These are phyloP conservation scores for Suillus plorans DNA, from an alignment of 768 basidiomycete genomes.

Conservation along the genomic window DNA sequence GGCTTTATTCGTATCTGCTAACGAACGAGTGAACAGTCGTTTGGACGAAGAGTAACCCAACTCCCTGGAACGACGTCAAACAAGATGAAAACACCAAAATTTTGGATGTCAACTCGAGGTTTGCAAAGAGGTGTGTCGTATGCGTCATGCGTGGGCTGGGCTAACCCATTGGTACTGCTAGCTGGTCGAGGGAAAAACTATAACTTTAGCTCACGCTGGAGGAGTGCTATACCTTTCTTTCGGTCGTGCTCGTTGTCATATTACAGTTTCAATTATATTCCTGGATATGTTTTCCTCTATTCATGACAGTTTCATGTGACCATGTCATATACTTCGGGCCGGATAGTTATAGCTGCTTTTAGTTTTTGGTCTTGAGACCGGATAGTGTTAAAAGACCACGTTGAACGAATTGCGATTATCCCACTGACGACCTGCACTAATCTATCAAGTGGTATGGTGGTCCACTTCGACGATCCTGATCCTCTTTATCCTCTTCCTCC, in stretches of 20 bases:
- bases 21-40: constrained; percentile 38
- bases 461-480: constrained; percentile 41
- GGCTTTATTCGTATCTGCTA: constrained; percentile 10
- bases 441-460: constrained; percentile 33
- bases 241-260: constrained; percentile 13
- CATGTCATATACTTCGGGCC: neutral
- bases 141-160: neutral
- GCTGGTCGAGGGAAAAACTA: constrained; percentile 77
- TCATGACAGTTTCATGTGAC: neutral
- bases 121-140: constrained; percentile 56
- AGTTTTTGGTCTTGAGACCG: neutral
- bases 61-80: constrained; percentile 85
- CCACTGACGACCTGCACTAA: neutral
- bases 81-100: constrained; percentile 75
- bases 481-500: constrained; percentile 39
- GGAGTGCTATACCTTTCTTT: constrained; percentile 4
- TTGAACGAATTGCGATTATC: neutral
- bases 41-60: constrained; percentile 74
- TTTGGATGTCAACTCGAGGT: constrained; percentile 66
- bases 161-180: constrained; percentile 27
- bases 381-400: neutral
- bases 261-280: constrained; percentile 21
- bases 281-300: constrained; percentile 1
- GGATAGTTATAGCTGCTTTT: neutral
- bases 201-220: constrained; percentile 30